Evolutionary conservation across 345 rosid genomes (phyloP), one percentile per base, ranked within the genome.

Genomic region (Sonneratia alba): DNA sequence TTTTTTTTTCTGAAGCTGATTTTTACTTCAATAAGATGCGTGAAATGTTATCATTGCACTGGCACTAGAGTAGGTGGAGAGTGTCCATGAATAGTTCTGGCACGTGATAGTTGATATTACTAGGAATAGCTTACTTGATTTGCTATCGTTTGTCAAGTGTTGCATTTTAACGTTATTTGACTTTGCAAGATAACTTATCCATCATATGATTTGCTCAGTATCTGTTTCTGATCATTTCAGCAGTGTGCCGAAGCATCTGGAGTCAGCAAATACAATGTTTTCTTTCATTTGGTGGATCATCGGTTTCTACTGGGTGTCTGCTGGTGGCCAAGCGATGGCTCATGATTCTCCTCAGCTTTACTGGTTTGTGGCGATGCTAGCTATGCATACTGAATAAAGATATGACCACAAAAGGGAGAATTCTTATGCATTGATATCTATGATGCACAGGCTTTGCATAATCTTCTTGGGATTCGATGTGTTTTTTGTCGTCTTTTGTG

Each of bases 201-300:
- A 64, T 47, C 19, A 3, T 65, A 49, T 70, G 51, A 47, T 70
- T 15, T 19, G 21, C 22, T 53, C 37, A 21, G 27, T 55, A 72
- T 81, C 37, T 74, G 63, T 70, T 70, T 51, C 22, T 51, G 6
- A 40, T 37, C 75, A 42, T 45, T 64, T 59, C 86, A 71, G 85
- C 79, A 90, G 88, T 73, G 83, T 86, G 72, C 88, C 96, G 2
- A 95, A 95, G 86, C 93, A 95, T 81, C 82, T 95, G 79, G 99
- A 92, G 79, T 90, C 99, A 70, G 97, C 97, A 47, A 95, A 95
- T 77, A 92, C 99, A n/a, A 87, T 95, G 94, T 89, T 95, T 76
- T 95, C 98, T 0, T 95, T 95, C 83, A 77, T 95, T 72, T 95
- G 99, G 99, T 95, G 99, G 99, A 90, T 92, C 87, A 85, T 92